Conservation (phyloP, 1,139 yeast genomes). For the Taphrina wiesneri region DNA sequence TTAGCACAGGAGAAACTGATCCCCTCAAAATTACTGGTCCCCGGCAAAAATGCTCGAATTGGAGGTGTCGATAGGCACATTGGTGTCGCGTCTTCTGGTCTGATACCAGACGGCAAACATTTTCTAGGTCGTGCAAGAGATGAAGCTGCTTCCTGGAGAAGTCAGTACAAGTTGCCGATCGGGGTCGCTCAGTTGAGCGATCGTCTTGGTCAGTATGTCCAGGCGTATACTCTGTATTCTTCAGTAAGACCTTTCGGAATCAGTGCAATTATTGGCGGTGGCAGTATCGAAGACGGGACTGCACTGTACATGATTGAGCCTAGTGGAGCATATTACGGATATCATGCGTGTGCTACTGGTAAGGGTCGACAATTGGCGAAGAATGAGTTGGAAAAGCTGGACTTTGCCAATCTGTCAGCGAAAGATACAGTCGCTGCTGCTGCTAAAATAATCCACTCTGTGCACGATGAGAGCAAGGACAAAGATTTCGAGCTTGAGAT, state of each 20-base stretch:
- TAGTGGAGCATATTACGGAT: slow-evolving; percentile 77
- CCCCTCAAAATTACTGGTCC: slow-evolving; percentile 81
- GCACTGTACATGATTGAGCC: slow-evolving; percentile 97
- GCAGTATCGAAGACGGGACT: slow-evolving; percentile 74
- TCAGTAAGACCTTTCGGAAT: slow-evolving; percentile 98
- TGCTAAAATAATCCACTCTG: slow-evolving; percentile 85
- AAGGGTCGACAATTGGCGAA: slow-evolving; percentile 97
- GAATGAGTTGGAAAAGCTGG: slow-evolving; percentile 89
- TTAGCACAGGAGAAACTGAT: slow-evolving; percentile 94
- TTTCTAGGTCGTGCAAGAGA: slow-evolving; percentile 90
- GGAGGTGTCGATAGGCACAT: slow-evolving; percentile 91
- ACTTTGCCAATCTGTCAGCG: slow-evolving; percentile 66
- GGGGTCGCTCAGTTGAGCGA: slow-evolving; percentile 81
- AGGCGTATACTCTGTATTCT: slow-evolving; percentile 91
- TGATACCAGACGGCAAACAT: slow-evolving; percentile 95
- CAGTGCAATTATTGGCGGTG: slow-evolving; percentile 88
- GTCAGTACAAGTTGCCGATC: slow-evolving; percentile 72
- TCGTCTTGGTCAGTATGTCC: slow-evolving; percentile 87
- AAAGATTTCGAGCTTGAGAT: slow-evolving; percentile 94
- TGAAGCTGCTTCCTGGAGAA: slow-evolving; percentile 79
- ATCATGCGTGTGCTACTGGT: slow-evolving; percentile 95
- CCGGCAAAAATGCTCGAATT: slow-evolving; percentile 83
- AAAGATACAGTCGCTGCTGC: slow-evolving; percentile 89
- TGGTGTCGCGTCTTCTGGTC: slow-evolving; percentile 91
- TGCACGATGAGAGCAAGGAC: slow-evolving; percentile 97